Conservation (phyloP, 345 rosid genomes). For the Eucalyptus pumila region DNA sequence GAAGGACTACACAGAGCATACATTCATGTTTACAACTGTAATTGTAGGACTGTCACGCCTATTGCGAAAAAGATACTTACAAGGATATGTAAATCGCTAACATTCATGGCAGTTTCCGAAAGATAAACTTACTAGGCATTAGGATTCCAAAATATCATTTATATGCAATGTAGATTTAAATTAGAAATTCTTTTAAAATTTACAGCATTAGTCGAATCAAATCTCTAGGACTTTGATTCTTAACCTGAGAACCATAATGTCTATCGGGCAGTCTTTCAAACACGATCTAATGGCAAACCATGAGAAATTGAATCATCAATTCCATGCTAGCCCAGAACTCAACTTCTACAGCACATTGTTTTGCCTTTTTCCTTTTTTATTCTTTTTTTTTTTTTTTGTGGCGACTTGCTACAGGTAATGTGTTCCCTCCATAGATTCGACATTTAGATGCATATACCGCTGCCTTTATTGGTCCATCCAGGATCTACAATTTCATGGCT, state of each 20-base stretch:
- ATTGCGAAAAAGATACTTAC: background rate
- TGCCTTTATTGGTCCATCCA: background rate
- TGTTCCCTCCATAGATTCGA: background rate
- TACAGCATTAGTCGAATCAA: background rate
- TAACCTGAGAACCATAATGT: background rate
- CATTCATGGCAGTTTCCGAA: background rate
- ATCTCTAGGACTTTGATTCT: background rate
- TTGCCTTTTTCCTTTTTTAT: background rate
- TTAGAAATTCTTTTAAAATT: background rate
- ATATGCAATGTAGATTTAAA: background rate
- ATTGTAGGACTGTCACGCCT: background rate
- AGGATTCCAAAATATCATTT: background rate
- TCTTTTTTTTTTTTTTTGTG: background rate
- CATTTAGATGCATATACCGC: background rate
- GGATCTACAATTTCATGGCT: background rate
- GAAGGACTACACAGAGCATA: background rate
- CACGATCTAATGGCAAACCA: background rate
- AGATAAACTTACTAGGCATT: background rate
- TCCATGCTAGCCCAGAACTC: background rate
- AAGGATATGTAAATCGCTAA: background rate
- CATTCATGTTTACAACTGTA: background rate
- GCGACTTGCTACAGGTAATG: background rate
- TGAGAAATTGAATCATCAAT: background rate
- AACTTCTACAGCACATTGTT: background rate
- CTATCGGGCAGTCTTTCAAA: background rate